A percentile compares a stretch with the other conserved stretches of the same genome.
These are phyloP conservation scores for Lachnellula occidentalis DNA, from an alignment of 2,329 filamentous ascomycete species.

Conservation along the genomic window DNA sequence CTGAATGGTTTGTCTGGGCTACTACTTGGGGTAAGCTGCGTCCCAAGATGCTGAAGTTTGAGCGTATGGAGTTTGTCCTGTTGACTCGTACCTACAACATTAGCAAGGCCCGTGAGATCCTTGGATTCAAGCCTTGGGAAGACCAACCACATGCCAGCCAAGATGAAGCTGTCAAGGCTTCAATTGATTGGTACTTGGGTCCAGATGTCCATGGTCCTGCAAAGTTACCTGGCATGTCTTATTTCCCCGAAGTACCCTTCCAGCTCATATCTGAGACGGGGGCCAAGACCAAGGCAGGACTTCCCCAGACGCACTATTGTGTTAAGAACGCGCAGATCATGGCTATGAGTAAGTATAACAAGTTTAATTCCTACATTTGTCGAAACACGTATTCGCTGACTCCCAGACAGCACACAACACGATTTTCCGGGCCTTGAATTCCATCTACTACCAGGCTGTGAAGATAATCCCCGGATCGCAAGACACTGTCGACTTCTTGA, in stretches of 20 bases:
- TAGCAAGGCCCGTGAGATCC: constrained; percentile 14
- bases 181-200: constrained; percentile 17
- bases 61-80: constrained; percentile 22
- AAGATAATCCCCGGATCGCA: constrained; percentile 20
- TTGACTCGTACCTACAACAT: constrained; percentile 21
- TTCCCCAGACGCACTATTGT: constrained; percentile 16
- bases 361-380: not conserved
- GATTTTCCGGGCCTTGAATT: constrained; percentile 31
- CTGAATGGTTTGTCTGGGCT: constrained; percentile 18
- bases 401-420: constrained; percentile 22
- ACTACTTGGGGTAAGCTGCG: constrained; percentile 15
- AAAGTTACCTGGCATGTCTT: constrained; percentile 9
- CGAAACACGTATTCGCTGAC: not conserved
- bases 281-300: constrained; percentile 4
- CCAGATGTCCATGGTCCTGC: constrained; percentile 18
- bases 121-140: constrained; percentile 19
- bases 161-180: constrained; percentile 17
- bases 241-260: constrained; percentile 17
- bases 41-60: constrained; percentile 13
- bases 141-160: constrained; percentile 15
- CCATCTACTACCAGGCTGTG: constrained; percentile 32
- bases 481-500: constrained; percentile 30
- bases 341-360: constrained; percentile 17
- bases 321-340: constrained; percentile 24
- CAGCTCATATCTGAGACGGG: constrained; percentile 15